Base-by-base conservation (phyloP, 495 filamentous ascomycete species). In the Lophiotrema nucula region DNA sequence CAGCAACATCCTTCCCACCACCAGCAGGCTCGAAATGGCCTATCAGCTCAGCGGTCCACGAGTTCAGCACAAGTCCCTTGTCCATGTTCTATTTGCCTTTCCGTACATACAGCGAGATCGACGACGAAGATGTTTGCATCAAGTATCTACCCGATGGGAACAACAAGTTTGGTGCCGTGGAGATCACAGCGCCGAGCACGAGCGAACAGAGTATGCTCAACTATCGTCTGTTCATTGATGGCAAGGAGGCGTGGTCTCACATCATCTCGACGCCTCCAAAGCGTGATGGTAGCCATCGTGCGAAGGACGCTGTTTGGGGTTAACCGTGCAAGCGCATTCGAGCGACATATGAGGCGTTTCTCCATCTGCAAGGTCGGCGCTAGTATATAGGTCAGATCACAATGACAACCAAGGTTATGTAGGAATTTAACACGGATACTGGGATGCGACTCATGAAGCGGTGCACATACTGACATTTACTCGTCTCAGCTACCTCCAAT, bases 1-100 rank as follows among this genome's bases (percentile, higher is more conserved):
- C 87, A 23, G 90, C 92, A 0, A 97, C 92, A 0, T 83, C 84
- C 4, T 95, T 96, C 73, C 88, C 88, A 4, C 88, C 88, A 41
- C 88, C 90, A 21, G 64, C 67, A 28, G 67, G 65, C 15, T 70
- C 76, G 21, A 74, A 70, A 47, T 86, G 82, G 83, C 76, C 77
- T 0, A 70, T 81, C 28, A 78, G 67, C 25, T 76, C 80, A 0
- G 83, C 87, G 0, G 83, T 95, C 1, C 83, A 90, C 62, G 92
- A 97, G 72, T 97, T 96, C 68, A 89, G 85, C 37, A 88, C 86
- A 13, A 90, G 88, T 47, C 93, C 93, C 21, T 67, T 97, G 35
- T 92, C 81, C 61, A 95, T 96, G 82, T 98, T 98, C 65, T 96
- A 89, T 65, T 74, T 95, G 10, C 93, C 93, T 0, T 72, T 89